Conservation (phyloP, 495 filamentous ascomycete genomes). For the Penicillium ochrochloron region DNA sequence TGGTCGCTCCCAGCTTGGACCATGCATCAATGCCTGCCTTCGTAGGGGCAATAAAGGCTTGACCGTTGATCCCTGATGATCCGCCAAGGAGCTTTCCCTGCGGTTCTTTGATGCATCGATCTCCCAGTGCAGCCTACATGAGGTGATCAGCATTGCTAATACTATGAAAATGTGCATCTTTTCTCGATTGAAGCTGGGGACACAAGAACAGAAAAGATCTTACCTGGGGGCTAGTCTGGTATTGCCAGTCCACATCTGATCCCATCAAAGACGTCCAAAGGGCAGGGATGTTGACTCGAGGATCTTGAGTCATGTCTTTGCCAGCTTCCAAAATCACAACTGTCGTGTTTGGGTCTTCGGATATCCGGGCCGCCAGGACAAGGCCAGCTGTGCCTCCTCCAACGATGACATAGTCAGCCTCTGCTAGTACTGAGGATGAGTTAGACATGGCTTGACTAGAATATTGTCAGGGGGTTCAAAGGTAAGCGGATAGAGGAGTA, state of each 20-base stretch:
- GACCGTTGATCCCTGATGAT: background rate
- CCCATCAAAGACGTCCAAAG: background rate
- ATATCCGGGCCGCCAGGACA: conserved; percentile 1
- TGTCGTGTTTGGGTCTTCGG: background rate
- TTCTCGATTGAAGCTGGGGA: background rate
- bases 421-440: background rate
- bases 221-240: conserved; percentile 3
- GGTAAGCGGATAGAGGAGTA: background rate
- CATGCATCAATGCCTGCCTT: conserved; percentile 4
- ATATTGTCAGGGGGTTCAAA: background rate
- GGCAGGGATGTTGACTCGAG: background rate
- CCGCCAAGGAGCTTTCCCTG: conserved; percentile 7
- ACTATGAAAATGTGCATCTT: background rate
- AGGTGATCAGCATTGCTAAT: background rate
- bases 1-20: background rate
- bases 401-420: conserved; percentile 3
- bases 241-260: conserved; percentile 1
- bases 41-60: background rate
- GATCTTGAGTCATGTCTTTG: background rate
- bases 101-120: conserved; percentile 5
- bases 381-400: conserved; percentile 4
- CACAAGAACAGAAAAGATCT: background rate
- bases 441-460: background rate
- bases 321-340: background rate
- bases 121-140: background rate